Base-by-base conservation (phyloP, 495 filamentous ascomycete genomes). In the Aspergillus ostianus region DNA sequence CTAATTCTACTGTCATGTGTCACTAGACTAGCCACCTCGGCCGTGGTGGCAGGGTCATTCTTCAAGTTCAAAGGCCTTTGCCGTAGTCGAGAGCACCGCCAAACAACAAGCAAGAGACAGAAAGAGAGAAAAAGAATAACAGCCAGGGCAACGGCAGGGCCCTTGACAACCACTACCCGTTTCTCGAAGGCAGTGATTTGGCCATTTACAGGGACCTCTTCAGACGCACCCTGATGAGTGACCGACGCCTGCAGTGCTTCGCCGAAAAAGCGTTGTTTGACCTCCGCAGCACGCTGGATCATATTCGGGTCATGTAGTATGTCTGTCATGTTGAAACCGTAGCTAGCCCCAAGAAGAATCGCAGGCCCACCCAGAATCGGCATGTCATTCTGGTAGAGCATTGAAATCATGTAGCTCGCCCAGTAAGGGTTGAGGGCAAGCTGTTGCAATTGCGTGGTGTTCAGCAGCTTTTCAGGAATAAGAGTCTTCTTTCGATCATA, bases 261-360 rank as follows among this genome's bases (percentile, higher is more conserved):
- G 0, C 71, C 75, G 58, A 76, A 64, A 47, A 70, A 75, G 7
- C 75, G 65, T 44, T 73, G 72, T 30, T 75, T 70, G 9, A 74
- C 55, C 30, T 63, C 67, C 4, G 51, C 64, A 4, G 68, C 70
- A 41, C 64, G 64, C 9, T 21, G 8, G 0, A 58, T 46, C 26
- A 57, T 30, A 13, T 64, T 21, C 15, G 60, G 53, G 58, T 70
- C 67, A 0, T 21, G 56, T 21, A 65, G 47, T 26, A 75, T 50
- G 6, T 47, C 13, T 0, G 56, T 61, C 15, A 68, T 62, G 29
- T 69, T 64, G 30, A 67, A 66, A n/a, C 64, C 53, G 30, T 69
- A 69, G 8, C 64, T 41, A 3, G 64, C 64, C 3, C 67, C 64
- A 0, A 69, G 55, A 0, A 69, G n/a, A 19, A 69, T 46, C 0